Evolutionary conservation across 208 protist genomes (phyloP).

Genomic region (Acanthamoeba royreba): DNA sequence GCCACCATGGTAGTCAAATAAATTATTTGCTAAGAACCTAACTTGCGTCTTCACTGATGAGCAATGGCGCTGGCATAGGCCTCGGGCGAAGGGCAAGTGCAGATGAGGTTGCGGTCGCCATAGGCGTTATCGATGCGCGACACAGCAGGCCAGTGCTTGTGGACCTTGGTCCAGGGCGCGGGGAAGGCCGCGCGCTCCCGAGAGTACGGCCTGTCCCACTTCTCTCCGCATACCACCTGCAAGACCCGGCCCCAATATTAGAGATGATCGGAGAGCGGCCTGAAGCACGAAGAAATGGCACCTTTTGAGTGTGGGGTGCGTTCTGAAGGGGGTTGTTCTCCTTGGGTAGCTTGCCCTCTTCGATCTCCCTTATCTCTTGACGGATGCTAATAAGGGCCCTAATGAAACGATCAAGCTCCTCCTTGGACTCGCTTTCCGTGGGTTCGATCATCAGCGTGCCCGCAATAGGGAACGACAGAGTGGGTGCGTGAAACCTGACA

Average conservation of each 20-base stretch:
- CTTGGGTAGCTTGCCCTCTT: constrained; percentile 83
- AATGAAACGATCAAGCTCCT: constrained; percentile 94
- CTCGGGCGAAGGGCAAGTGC: too few relatives aligned
- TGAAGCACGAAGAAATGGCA: neutral
- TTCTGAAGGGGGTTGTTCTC: constrained; percentile 96
- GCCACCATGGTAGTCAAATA: too few relatives aligned
- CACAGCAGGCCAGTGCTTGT: constrained; percentile 95
- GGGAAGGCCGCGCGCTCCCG: constrained; percentile 93
- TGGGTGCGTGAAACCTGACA: constrained; percentile 93
- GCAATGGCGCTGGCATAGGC: too few relatives aligned
- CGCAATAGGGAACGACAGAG: constrained; percentile 89
- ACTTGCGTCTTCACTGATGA: too few relatives aligned
- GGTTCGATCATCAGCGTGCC: constrained; percentile 97
- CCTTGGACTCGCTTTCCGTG: constrained; percentile 95
- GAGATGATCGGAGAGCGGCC: neutral
- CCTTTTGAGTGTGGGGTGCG: constrained; percentile 92
- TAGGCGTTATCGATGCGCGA: constrained; percentile 93
- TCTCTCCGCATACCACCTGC: constrained; percentile 76
- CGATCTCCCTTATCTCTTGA: constrained; percentile 93
- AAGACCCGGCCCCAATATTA: too few relatives aligned
- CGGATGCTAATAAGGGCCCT: constrained; percentile 95
- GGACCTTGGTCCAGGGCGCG: constrained; percentile 72
- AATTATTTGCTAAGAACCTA: too few relatives aligned
- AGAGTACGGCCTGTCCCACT: constrained; percentile 92
- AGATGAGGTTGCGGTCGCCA: constrained; percentile 95